Evolutionary conservation across 73 alveolate species (phyloP), one percentile per base, ranked within the genome.

Genomic region (Paramecium bursaria): DNA sequence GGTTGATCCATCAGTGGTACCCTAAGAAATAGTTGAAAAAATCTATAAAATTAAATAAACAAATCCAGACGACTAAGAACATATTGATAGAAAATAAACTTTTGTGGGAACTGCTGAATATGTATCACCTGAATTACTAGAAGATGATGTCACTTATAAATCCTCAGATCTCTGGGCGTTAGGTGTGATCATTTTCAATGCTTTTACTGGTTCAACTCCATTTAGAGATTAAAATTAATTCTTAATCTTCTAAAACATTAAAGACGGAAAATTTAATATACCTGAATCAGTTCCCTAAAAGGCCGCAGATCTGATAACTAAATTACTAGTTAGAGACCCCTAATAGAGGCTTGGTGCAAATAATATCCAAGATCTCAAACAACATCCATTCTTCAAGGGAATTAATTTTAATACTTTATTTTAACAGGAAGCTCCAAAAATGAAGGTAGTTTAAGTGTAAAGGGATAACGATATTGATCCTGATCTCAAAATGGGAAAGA

Each of bases 141-240:
- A 87, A 19, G 90, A 74, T 3, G 90, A 76, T 55, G 22, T 31
- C 15, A 50, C 73, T 6, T 33, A 61, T 3, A n/a, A 53, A 3
- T 29, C 85, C 1, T 86, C 73, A 4, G 92, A 87, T 76, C 46
- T 87, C 13, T 87, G 92, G 90, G 89, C 92, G 15, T 52, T 87
- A 21, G 92, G 92, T 6, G 27, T 55, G 10, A 52, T 75, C 13
- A 22, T 85, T n/a, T 87, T 79, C 48, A 86, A 73, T 33, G 77
- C 77, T 90, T 52, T 80, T 50, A 74, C 54, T 29, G 92, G 92
- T 4, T 46, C 19, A 11, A 85, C 92, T 3, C 92, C 92, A 9
- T 87, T 87, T 29, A 39, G 17, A 46, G 92, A 74, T 53, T 52
- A 47, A n/a, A 79, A 60, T 17, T 54, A 73, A 75, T 79, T 49